Percentiles rank a stretch among this genome's conserved stretches.
These are phyloP conservation scores for Vigna trinervia DNA, from an alignment of 306 rosid genomes.

Conservation along the genomic window DNA sequence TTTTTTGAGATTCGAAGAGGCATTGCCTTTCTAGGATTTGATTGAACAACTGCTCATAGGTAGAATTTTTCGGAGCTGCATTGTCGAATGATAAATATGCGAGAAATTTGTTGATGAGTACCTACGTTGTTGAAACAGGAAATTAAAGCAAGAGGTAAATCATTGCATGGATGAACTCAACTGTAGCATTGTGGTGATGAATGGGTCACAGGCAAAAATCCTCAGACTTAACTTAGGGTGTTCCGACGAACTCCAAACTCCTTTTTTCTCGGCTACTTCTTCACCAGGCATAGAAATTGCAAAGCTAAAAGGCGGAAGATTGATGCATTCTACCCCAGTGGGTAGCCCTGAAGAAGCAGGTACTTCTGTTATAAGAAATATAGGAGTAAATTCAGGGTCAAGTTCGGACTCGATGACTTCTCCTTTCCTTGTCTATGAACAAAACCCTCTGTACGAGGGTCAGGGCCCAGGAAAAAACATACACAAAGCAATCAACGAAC, in stretches of 20 bases:
- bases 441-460: constrained; percentile 83
- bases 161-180: constrained; percentile 84
- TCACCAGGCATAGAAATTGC: constrained; percentile 62
- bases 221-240: constrained; percentile 80
- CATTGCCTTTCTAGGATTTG: constrained; percentile 1
- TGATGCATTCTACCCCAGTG: constrained; percentile 84
- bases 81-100: background rate
- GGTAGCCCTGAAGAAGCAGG: constrained; percentile 85
- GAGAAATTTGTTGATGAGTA: constrained; percentile 30
- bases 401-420: constrained; percentile 69
- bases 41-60: constrained; percentile 24
- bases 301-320: constrained; percentile 59
- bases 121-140: constrained; percentile 63
- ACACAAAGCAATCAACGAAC: constrained; percentile 45
- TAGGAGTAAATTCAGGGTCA: constrained; percentile 62
- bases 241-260: constrained; percentile 76
- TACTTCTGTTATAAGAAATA: constrained; percentile 65
- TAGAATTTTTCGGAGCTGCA: constrained; percentile 25
- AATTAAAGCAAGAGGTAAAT: constrained; percentile 86
- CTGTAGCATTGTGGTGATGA: constrained; percentile 90
- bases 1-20: background rate
- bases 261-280: constrained; percentile 78
- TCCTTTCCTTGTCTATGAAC: constrained; percentile 73
- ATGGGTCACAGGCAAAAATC: constrained; percentile 80
- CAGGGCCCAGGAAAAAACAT: constrained; percentile 49